Evolutionary conservation across 768 basidiomycete species (phyloP).

Genomic region (Aureoboletus auriporus): DNA sequence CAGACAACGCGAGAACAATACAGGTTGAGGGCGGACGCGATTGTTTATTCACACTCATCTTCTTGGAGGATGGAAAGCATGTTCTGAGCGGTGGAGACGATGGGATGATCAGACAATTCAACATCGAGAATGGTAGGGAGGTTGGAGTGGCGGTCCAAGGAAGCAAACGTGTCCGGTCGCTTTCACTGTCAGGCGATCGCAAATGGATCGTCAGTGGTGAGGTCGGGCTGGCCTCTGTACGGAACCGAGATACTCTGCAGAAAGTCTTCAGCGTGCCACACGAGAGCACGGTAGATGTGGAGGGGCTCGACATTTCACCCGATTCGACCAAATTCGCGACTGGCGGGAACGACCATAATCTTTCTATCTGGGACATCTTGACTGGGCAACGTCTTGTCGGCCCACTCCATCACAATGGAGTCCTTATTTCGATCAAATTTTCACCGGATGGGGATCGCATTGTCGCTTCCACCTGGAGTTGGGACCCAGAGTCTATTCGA

Average conservation of each 20-base stretch:
- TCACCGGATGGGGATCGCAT: constrained; percentile 1
- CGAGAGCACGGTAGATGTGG: not conserved
- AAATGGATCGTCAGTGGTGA: not conserved
- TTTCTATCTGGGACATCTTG: constrained; percentile 1
- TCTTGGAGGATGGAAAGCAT: not conserved
- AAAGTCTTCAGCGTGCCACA: not conserved
- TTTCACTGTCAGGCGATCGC: not conserved
- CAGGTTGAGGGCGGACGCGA: not conserved
- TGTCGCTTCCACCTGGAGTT: not conserved
- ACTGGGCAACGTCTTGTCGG: constrained; percentile 2
- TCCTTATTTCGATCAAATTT: not conserved
- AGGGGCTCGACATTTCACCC: not conserved
- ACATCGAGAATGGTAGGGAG: not conserved
- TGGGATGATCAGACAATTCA: not conserved
- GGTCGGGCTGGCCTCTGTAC: not conserved
- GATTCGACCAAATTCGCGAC: constrained; percentile 7
- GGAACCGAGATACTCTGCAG: not conserved
- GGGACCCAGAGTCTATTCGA: not conserved
- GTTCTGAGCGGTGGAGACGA: not conserved
- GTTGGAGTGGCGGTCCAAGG: not conserved
- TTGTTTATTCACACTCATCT: not conserved
- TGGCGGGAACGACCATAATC: not conserved
- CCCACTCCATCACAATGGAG: constrained; percentile 3
- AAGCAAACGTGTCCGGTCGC: not conserved
- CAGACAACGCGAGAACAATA: not conserved